These are phyloP conservation scores for Nakazawaea peltata DNA, from an alignment of 805 yeast species.

Conservation along the genomic window DNA sequence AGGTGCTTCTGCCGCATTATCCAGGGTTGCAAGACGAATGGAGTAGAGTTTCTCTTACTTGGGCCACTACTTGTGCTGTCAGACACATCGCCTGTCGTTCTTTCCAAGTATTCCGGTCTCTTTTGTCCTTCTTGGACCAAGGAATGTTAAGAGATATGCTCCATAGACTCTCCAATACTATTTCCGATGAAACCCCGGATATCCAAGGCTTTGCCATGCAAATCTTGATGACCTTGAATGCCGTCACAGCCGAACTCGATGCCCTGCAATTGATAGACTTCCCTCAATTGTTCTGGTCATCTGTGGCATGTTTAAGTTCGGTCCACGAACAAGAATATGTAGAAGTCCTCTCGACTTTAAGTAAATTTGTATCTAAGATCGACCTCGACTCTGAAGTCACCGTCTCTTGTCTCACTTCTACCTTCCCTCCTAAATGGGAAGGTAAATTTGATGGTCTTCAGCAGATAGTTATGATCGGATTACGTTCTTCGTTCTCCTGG, in stretches of 20 bases:
- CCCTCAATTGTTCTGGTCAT: slow-evolving; percentile 94
- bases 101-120: slow-evolving; percentile 83
- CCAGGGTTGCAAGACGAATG: slow-evolving; percentile 67
- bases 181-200: slow-evolving; percentile 81
- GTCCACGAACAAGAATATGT: slow-evolving; percentile 90
- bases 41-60: slow-evolving; percentile 73
- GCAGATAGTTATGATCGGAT: slow-evolving; percentile 68
- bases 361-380: slow-evolving; percentile 78
- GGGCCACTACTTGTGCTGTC: slow-evolving; percentile 98
- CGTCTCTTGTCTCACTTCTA: slow-evolving; percentile 70
- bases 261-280: slow-evolving; percentile 72
- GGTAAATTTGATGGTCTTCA: slow-evolving; percentile 89
- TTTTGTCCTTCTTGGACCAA: slow-evolving; percentile 76
- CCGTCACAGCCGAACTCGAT: slow-evolving; percentile 79
- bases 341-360: slow-evolving; percentile 75
- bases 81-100: slow-evolving; percentile 96
- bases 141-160: slow-evolving; percentile 90
- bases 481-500: slow-evolving; percentile 73
- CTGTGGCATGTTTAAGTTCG: slow-evolving; percentile 85
- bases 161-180: slow-evolving; percentile 85
- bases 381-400: slow-evolving; percentile 82
- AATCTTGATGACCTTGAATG: slow-evolving; percentile 90
- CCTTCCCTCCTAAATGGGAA: slow-evolving; percentile 95
- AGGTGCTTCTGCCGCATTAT: slow-evolving; percentile 39
- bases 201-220: slow-evolving; percentile 98